phyloP scores from a whole-genome alignment of 1,284 basidiomycete genomes.

The Trametes versicolor region DNA sequence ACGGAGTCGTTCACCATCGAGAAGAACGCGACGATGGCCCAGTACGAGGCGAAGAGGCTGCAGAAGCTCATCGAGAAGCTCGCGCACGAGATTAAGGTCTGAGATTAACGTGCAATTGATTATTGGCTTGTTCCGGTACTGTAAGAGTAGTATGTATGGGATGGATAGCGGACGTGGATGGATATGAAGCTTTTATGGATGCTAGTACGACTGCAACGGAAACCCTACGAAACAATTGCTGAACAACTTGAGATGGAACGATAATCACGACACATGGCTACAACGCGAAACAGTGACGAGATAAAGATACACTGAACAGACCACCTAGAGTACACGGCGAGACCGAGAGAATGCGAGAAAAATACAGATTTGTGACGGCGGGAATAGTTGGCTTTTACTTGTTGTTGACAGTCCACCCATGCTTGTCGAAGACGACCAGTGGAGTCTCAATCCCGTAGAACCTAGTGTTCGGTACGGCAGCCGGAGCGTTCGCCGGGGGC shows the following conservation, averaged over 20 bases:
- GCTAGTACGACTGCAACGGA: not conserved
- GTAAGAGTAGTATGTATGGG: constrained; percentile 4
- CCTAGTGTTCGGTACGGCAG: not conserved
- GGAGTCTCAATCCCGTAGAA: constrained; percentile 21
- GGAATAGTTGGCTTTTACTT: not conserved
- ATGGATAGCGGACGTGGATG: not conserved
- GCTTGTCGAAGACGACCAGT: constrained; percentile 15
- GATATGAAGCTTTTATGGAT: constrained; percentile 2
- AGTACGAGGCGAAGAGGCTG: constrained; percentile 73
- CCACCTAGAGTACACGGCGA: not conserved
- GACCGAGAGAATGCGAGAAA: not conserved
- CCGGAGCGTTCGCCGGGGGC: not conserved
- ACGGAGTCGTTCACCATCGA: constrained; percentile 85
- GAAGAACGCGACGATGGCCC: constrained; percentile 66
- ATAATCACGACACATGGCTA: not conserved
- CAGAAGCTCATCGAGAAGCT: constrained; percentile 58
- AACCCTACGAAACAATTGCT: not conserved
- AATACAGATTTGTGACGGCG: not conserved
- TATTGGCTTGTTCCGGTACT: constrained; percentile 11
- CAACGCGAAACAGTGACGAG: not conserved
- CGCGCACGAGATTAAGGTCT: constrained; percentile 32
- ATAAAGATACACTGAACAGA: not conserved
- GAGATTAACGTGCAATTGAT: not conserved
- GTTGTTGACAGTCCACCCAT: constrained; percentile 21
- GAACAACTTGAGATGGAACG: not conserved